These are phyloP conservation scores for Gracilaria gracilis DNA, from an alignment of 23 red algal species.

Conservation along the genomic window DNA sequence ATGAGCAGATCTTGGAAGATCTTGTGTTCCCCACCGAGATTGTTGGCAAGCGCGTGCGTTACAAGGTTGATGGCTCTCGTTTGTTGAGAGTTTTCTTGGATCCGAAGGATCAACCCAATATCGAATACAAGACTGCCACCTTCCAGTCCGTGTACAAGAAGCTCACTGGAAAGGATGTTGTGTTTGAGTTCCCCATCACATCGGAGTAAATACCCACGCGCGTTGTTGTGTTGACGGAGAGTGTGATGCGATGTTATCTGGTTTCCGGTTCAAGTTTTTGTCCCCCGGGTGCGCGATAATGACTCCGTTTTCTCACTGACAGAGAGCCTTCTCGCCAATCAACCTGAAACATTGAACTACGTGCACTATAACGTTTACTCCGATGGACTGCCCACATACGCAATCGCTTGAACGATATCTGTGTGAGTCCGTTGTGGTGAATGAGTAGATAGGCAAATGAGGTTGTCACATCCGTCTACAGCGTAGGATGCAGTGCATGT, in stretches of 20 bases:
- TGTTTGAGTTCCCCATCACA: conserved; percentile 92
- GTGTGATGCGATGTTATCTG: not conserved
- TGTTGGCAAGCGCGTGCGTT: conserved; percentile 91
- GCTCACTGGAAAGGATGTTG: conserved; percentile 97
- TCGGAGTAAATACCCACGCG: conserved; percentile 54
- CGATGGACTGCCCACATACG: not conserved
- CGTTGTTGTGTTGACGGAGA: not conserved
- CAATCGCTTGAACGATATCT: not conserved
- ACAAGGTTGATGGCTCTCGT: conserved; percentile 85
- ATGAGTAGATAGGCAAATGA: not conserved
- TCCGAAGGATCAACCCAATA: conserved; percentile 90
- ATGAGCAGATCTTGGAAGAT: conserved; percentile 96
- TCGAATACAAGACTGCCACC: conserved; percentile 93
- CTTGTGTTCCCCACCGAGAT: conserved; percentile 97
- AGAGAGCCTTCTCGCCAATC: not conserved
- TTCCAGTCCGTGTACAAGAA: conserved; percentile 98
- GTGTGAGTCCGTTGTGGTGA: not conserved
- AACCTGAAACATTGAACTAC: not conserved
- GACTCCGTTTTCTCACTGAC: not conserved
- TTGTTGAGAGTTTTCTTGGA: conserved; percentile 91
- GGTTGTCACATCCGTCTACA: not conserved
- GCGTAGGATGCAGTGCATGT: not conserved
- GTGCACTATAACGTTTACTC: not conserved
- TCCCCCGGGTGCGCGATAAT: not conserved
- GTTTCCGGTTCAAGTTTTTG: not conserved